Evolutionary conservation across 2,329 filamentous ascomycete genomes (phyloP).

Genomic region (Claviceps humidiphila): DNA sequence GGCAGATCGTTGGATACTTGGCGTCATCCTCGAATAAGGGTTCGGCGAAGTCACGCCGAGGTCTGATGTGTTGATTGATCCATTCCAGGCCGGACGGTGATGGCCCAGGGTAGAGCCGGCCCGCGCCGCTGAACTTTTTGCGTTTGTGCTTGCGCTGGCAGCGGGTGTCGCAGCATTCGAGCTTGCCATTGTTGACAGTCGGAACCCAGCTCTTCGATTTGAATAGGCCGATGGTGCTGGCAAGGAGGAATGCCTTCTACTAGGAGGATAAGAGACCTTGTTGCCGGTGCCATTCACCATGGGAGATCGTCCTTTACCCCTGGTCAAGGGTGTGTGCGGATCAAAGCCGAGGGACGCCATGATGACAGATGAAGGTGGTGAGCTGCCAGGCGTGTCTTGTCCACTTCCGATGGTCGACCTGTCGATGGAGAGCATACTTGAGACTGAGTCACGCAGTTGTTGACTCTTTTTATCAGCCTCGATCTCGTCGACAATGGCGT

Average conservation of each 20-base stretch:
- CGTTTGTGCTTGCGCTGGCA: slow-evolving; percentile 22
- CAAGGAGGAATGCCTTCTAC: slow-evolving; percentile 34
- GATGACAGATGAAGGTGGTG: slow-evolving; percentile 47
- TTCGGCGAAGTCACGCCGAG: slow-evolving; percentile 52
- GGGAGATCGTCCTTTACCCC: slow-evolving; percentile 31
- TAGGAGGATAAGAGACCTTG: slow-evolving; percentile 30
- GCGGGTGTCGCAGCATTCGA: slow-evolving; percentile 37
- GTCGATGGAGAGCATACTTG: slow-evolving; percentile 78
- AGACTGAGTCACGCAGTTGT: slow-evolving; percentile 81
- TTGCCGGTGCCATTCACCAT: slow-evolving; percentile 20
- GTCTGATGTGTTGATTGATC: slow-evolving; percentile 48
- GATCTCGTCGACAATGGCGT: slow-evolving; percentile 61
- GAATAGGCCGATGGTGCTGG: slow-evolving; percentile 29
- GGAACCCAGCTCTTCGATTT: slow-evolving; percentile 28
- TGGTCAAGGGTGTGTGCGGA: slow-evolving; percentile 30
- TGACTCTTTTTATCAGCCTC: slow-evolving; percentile 49
- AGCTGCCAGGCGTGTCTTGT: slow-evolving; percentile 57
- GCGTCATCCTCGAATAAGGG: slow-evolving; percentile 36
- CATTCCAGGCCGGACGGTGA: slow-evolving; percentile 61
- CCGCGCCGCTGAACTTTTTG: slow-evolving; percentile 19
- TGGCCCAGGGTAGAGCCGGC: slow-evolving; percentile 34
- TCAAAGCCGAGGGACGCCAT: slow-evolving; percentile 43
- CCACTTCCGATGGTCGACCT: slow-evolving; percentile 57
- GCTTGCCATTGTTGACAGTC: slow-evolving; percentile 32
- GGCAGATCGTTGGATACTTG: slow-evolving; percentile 25